Conservation (phyloP, 78 protist species). For the Emiliania huxleyi region DNA sequence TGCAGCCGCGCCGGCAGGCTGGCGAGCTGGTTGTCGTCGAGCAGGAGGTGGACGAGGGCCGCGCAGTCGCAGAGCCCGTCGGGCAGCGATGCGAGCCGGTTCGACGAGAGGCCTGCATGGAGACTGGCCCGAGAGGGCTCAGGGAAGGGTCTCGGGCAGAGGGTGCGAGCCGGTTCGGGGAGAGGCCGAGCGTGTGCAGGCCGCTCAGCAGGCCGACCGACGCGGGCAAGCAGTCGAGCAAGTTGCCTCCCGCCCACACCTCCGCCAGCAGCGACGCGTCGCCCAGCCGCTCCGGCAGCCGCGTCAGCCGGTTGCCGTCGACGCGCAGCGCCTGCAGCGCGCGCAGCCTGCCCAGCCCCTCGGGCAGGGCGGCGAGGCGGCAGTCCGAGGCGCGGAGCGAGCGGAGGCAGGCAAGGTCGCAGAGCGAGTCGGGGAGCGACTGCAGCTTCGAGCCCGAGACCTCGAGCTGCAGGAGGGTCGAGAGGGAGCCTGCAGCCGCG, state of each 20-base stretch:
- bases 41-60: neutral
- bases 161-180: neutral
- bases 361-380: neutral
- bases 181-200: neutral
- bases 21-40: neutral
- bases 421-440: neutral
- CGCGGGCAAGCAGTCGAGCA: neutral
- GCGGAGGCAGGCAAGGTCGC: neutral
- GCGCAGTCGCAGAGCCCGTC: neutral
- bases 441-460: neutral
- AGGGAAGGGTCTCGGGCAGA: no score
- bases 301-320: neutral
- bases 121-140: no score
- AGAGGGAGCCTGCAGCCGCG: neutral
- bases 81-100: neutral
- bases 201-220: neutral
- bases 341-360: neutral
- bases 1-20: neutral
- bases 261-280: neutral
- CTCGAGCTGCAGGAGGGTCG: neutral
- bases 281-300: neutral
- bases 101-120: neutral
- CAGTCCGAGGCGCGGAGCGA: neutral
- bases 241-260: neutral
- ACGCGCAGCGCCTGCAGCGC: neutral